Evolutionary conservation across 2,329 filamentous ascomycete genomes (phyloP).

Genomic region (Talaromyces sp.): DNA sequence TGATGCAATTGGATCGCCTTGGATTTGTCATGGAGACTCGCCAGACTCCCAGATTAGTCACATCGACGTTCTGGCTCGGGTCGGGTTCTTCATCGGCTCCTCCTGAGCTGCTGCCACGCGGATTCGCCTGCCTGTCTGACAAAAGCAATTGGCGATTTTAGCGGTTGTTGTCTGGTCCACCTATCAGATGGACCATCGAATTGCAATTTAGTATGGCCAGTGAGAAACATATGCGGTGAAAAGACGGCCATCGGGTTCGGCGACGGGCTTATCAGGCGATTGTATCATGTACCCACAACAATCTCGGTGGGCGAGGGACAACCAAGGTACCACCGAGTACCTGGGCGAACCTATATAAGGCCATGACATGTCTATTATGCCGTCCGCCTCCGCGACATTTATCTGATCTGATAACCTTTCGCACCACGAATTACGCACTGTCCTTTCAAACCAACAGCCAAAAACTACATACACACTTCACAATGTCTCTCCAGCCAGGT

Average conservation of each 20-base stretch:
- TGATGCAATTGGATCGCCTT: not conserved
- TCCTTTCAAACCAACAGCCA: not conserved
- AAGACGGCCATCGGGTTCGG: not conserved
- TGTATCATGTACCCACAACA: conserved; percentile 1
- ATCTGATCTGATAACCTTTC: conserved; percentile 2
- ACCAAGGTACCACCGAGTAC: conserved; percentile 9
- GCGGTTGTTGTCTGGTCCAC: not conserved
- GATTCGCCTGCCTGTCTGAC: not conserved
- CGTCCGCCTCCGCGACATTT: not conserved
- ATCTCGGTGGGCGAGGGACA: not conserved
- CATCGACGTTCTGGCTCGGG: conserved; percentile 14
- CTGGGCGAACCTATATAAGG: conserved; percentile 7
- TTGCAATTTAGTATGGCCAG: not conserved
- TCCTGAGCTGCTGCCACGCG: not conserved
- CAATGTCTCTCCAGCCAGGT: conserved; percentile 70
- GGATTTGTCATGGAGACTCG: conserved; percentile 14
- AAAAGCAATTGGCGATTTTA: not conserved
- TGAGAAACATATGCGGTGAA: not conserved
- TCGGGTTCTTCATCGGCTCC: conserved; percentile 1
- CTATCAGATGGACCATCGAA: not conserved
- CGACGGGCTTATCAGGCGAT: not conserved
- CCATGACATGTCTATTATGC: not conserved
- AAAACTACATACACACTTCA: conserved; percentile 20
- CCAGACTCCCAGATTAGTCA: conserved; percentile 14
- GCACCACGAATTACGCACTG: not conserved